Conservation (phyloP, 2,329 filamentous ascomycete genomes). For the Fusarium virguliforme region DNA sequence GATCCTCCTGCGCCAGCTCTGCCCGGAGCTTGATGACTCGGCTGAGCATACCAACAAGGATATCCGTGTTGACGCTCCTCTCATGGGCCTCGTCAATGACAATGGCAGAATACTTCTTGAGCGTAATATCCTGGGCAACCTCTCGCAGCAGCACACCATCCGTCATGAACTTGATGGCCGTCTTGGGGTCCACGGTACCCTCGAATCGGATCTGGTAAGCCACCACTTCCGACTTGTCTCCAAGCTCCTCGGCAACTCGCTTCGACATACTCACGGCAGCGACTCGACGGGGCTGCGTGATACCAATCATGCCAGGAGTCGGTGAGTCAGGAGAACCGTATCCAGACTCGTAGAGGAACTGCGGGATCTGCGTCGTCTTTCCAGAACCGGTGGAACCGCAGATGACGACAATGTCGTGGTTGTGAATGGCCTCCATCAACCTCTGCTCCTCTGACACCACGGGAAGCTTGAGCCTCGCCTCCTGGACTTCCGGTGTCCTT, state of each 20-base stretch:
- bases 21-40: conserved; percentile 89
- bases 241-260: conserved; percentile 89
- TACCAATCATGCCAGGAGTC: conserved; percentile 91
- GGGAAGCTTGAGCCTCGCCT: conserved; percentile 83
- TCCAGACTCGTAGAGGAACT: conserved; percentile 95
- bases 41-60: conserved; percentile 97
- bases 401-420: conserved; percentile 89
- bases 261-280: conserved; percentile 98
- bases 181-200: conserved; percentile 83
- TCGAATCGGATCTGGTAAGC: conserved; percentile 98
- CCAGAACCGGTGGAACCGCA: conserved; percentile 97
- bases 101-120: conserved; percentile 92
- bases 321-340: conserved; percentile 85
- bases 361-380: conserved; percentile 97
- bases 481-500: conserved; percentile 81
- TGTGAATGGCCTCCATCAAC: conserved; percentile 98
- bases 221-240: conserved; percentile 81
- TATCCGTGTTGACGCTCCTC: conserved; percentile 96
- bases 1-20: conserved; percentile 80
- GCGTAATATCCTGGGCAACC: conserved; percentile 88
- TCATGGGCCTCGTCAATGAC: conserved; percentile 98
- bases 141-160: conserved; percentile 96
- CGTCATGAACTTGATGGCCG: conserved; percentile 98
- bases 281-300: conserved; percentile 95
- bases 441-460: conserved; percentile 96